These are phyloP conservation scores for Yamadazyma sp. DNA, from an alignment of 805 yeast species.

Conservation along the genomic window DNA sequence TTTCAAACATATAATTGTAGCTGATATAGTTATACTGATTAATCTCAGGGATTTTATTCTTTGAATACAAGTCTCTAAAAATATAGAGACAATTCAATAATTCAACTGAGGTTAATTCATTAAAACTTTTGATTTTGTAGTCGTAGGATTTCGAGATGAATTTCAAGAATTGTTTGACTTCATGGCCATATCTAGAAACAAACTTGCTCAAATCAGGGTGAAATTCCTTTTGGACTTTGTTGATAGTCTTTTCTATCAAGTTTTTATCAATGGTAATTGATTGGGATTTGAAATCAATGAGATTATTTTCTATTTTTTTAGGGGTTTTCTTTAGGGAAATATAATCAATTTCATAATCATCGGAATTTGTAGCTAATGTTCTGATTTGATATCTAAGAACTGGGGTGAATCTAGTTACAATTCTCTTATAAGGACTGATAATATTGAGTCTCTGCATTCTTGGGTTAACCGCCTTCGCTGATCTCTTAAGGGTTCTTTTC, in stretches of 20 bases:
- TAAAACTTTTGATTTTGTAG: slow-evolving; percentile 18
- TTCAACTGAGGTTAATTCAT: slow-evolving; percentile 23
- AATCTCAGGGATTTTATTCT: slow-evolving; percentile 16
- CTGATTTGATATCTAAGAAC: not conserved
- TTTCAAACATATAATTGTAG: slow-evolving; percentile 21
- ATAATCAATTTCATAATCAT: slow-evolving; percentile 23
- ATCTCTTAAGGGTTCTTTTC: too few relatives aligned
- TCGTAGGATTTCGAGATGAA: slow-evolving; percentile 21
- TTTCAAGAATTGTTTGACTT: slow-evolving; percentile 18
- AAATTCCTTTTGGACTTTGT: slow-evolving; percentile 3
- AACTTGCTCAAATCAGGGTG: slow-evolving; percentile 14
- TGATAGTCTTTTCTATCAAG: slow-evolving; percentile 7
- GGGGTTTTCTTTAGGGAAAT: slow-evolving; percentile 20
- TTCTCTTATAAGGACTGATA: too few relatives aligned
- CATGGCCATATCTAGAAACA: slow-evolving; percentile 17
- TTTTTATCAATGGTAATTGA: slow-evolving; percentile 3
- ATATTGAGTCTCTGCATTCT: too few relatives aligned
- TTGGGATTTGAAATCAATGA: slow-evolving; percentile 5
- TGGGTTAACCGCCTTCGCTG: too few relatives aligned
- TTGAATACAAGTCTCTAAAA: slow-evolving; percentile 19
- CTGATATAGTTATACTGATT: slow-evolving; percentile 15
- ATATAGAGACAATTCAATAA: slow-evolving; percentile 24
- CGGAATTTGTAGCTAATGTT: slow-evolving; percentile 10
- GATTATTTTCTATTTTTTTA: not conserved
- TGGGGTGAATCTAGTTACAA: not conserved